Conservation (phyloP, 2,329 filamentous ascomycete species). For the Aureobasidium lini region DNA sequence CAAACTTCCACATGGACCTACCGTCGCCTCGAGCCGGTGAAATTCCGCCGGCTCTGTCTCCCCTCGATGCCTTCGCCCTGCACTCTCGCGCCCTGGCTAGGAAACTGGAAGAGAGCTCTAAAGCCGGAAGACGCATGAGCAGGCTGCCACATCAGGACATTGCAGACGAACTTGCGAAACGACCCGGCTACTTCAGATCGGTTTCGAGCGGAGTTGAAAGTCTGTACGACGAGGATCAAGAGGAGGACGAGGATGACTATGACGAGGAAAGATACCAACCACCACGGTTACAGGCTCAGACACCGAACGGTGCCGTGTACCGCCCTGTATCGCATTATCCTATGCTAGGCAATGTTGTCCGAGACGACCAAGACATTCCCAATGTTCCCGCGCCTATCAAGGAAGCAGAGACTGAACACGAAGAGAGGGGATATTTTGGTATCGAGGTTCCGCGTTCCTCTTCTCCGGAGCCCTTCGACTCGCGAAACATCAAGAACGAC, state of each 20-base stretch:
- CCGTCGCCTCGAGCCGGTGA: slow-evolving; percentile 46
- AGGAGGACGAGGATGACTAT: slow-evolving; percentile 34
- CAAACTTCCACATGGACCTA: slow-evolving; percentile 29
- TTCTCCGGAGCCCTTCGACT: slow-evolving; percentile 39
- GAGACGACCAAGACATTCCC: not conserved
- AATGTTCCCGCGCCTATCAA: not conserved
- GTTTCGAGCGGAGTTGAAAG: slow-evolving; percentile 53
- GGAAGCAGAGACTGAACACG: not conserved
- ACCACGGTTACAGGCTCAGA: slow-evolving; percentile 4
- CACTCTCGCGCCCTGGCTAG: slow-evolving; percentile 82
- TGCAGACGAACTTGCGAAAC: slow-evolving; percentile 68
- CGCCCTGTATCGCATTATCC: slow-evolving; percentile 30
- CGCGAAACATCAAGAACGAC: slow-evolving; percentile 32
- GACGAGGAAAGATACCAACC: not conserved
- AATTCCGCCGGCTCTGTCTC: slow-evolving; percentile 81
- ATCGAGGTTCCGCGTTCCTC: slow-evolving; percentile 33
- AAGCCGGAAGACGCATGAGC: slow-evolving; percentile 71
- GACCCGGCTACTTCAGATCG: slow-evolving; percentile 75
- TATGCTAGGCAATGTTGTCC: slow-evolving; percentile 20
- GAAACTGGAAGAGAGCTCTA: slow-evolving; percentile 70
- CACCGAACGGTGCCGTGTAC: slow-evolving; percentile 27
- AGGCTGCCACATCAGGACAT: slow-evolving; percentile 76
- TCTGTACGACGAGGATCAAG: slow-evolving; percentile 28
- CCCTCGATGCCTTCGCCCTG: slow-evolving; percentile 87
- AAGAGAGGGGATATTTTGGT: slow-evolving; percentile 35